Percentiles rank a stretch among this genome's conserved stretches.
Conservation (phyloP, 23 red algal genomes). For the Gracilaria vermiculophylla region DNA sequence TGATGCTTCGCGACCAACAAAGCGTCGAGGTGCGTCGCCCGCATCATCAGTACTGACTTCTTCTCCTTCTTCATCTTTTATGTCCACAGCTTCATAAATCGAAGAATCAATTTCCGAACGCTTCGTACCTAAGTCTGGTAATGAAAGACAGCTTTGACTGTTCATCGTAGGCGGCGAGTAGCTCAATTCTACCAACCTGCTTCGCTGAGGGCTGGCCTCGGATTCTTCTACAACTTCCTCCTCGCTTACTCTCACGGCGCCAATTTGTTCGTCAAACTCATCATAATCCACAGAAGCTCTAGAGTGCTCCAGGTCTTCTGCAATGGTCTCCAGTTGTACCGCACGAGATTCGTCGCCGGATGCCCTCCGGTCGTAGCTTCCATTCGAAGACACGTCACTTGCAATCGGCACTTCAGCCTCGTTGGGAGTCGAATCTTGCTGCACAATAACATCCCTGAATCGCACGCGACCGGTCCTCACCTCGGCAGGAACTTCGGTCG, state of each 20-base stretch:
- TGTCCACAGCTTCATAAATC: not conserved
- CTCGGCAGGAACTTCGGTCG: not conserved
- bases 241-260: slow-evolving; percentile 20
- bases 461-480: not conserved
- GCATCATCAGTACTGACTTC: not conserved
- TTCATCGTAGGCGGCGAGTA: slow-evolving; percentile 3
- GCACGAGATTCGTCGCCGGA: not conserved
- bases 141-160: slow-evolving; percentile 10
- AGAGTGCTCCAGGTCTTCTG: not conserved
- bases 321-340: not conserved
- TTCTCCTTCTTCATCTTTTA: not conserved
- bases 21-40: not conserved
- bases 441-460: not conserved
- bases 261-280: slow-evolving; percentile 30
- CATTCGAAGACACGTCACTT: slow-evolving; percentile 1
- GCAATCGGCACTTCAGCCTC: not conserved
- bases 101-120: not conserved
- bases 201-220: not conserved
- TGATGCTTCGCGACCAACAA: not conserved
- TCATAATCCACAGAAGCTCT: not conserved
- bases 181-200: not conserved
- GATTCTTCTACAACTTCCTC: not conserved
- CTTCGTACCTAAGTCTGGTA: slow-evolving; percentile 26
- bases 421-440: not conserved
- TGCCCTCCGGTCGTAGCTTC: not conserved